Evolutionary conservation across 116 monocot species (phyloP), one percentile per base, ranked within the genome.

Genomic region (Trichopus zeylanicus): DNA sequence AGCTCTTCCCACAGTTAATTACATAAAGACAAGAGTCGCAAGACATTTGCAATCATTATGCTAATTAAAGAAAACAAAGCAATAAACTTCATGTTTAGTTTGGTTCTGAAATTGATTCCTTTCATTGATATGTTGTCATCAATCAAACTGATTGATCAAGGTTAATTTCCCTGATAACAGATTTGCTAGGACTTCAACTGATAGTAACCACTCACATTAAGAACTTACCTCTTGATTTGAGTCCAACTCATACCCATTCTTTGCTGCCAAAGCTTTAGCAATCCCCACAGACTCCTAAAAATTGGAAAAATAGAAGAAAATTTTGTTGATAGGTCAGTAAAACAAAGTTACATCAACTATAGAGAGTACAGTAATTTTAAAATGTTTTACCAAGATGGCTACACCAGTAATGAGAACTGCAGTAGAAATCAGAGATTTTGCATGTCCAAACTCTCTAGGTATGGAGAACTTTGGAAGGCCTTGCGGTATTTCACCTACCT

Each of bases 401-500:
- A 91, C 97, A 54, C 97, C 87, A 38, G 97, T 97, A 37, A 97
- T 91, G 46, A 97, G 91, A 32, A 87, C 33, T 63, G 97, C 97
- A 51, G 97, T 97, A 24, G 97, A 51, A 53, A 97, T 78, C 30
- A 97, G 79, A 33, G 87, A 91, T 26, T 60, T 78, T 49, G 75
- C 87, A 91, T 91, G 82, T 26, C 67, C 31, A 80, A 97, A 91
- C 69, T 82, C 84, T 68, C 31, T 70, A 47, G 97, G 97, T 61
- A 91, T 62, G 33, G 81, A 80, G 30, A 97, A 97, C 27, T 67
- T 85, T 46, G 97, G 97, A 65, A 97, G 84, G 29, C 97, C 97
- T 60, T 87, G 91, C 6, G 97, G 97, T 61, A 97, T 85, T 53
- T 87, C 82, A 61, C 97, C 97, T 26, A 97, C 97, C 97, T 92